Evolutionary conservation across 768 basidiomycete genomes (phyloP), one percentile per base, ranked within the genome.

Genomic region (Kwoniella europaea): DNA sequence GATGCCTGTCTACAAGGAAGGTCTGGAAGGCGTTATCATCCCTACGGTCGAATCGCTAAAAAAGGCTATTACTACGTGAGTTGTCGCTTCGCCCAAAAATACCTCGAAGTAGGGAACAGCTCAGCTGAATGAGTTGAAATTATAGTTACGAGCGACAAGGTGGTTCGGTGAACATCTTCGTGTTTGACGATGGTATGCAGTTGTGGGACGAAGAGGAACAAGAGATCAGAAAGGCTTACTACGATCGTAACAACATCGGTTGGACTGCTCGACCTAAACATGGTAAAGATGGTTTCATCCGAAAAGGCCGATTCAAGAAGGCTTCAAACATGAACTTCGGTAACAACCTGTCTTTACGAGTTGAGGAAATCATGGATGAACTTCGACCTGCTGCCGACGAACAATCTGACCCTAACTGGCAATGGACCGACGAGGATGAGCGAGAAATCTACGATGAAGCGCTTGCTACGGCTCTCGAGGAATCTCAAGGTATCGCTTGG

Each of bases 271-370:
- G 92, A 56, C 92, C 92, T 2, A 86, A 87, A 69, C 92, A 93
- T 81, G 88, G 88, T 43, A 84, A 84, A 74, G 89, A 89, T 77
- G 91, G 91, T 1, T 92, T 88, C 86, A 88, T 90, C 73, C 90
- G 92, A 63, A 91, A 91, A 20, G 93, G 92, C 35, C 88, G 92
- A 24, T 96, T 96, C 87, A 96, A 96, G 86, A 96, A 96, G 84
- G 93, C 93, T 0, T 90, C 89, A n/a, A 96, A 96, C 84, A 90
- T 94, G 91, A 95, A 94, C 82, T 94, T 91, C 76, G 92, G 87
- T 0, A 86, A 87, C 27, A 84, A 89, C 77, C 86, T 93, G 10
- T 90, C 90, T 10, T 86, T 92, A 29, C 87, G 89, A 68, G 83
- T 88, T 68, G 88, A 89, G 78, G 85, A 86, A 71, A 83, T 86